Conservation (phyloP, 495 filamentous ascomycete genomes). For the Polyplosphaeria fusca region DNA sequence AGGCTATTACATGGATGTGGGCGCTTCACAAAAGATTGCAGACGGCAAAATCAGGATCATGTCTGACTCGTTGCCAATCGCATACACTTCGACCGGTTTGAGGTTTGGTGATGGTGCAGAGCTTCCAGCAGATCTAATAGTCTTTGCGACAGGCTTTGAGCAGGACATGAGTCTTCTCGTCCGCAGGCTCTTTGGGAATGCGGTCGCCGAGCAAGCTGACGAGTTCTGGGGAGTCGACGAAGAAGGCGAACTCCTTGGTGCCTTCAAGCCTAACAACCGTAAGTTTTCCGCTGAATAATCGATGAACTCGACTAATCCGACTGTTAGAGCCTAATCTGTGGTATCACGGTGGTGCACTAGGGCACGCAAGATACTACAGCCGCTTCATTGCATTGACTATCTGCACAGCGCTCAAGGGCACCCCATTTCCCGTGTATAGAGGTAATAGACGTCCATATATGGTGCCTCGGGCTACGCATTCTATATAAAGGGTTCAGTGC, state of each 20-base stretch:
- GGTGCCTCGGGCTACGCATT: too few species aligned
- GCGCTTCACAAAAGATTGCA: conserved; percentile 39
- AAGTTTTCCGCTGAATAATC: neutral
- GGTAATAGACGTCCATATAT: too few species aligned
- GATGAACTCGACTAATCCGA: neutral
- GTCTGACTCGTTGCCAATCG: conserved; percentile 33
- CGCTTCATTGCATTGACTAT: conserved; percentile 39
- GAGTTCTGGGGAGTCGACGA: conserved; percentile 43
- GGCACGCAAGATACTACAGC: conserved; percentile 40
- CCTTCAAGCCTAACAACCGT: conserved; percentile 1
- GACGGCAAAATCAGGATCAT: conserved; percentile 43
- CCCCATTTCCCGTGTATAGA: too few species aligned
- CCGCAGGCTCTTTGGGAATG: conserved; percentile 35
- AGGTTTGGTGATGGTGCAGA: conserved; percentile 40
- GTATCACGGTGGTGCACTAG: conserved; percentile 43
- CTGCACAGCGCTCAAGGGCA: too few species aligned
- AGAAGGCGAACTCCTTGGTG: conserved; percentile 44
- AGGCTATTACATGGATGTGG: conserved; percentile 47
- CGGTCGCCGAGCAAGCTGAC: conserved; percentile 40
- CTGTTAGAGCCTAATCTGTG: conserved; percentile 41
- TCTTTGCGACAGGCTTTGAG: conserved; percentile 45
- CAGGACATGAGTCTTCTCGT: conserved; percentile 35
- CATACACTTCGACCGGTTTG: conserved; percentile 39
- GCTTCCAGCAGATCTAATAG: conserved; percentile 41
- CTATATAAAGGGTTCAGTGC: too few species aligned